These are phyloP conservation scores for Penicillium macrosclerotiorum DNA, from an alignment of 495 filamentous ascomycete genomes.

Conservation along the genomic window DNA sequence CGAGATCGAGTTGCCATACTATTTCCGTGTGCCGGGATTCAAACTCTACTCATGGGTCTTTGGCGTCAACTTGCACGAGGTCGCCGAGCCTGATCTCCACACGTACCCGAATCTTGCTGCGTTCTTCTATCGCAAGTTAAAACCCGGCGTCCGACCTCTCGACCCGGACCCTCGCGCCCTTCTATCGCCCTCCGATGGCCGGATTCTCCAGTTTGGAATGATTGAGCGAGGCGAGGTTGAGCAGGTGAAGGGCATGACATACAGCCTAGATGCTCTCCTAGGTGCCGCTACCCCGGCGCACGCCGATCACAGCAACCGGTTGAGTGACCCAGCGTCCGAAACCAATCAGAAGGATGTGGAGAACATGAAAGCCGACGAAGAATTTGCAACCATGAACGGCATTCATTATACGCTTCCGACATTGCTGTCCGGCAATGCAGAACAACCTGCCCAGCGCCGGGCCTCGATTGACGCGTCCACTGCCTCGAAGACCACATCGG, in stretches of 20 bases:
- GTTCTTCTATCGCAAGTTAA: slow-evolving; percentile 95
- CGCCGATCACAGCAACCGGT: slow-evolving; percentile 39
- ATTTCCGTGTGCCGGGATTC: slow-evolving; percentile 91
- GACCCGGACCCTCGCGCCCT: slow-evolving; percentile 77
- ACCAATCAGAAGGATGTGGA: slow-evolving; percentile 33
- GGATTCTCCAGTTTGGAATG: slow-evolving; percentile 84
- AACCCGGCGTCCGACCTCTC: slow-evolving; percentile 83
- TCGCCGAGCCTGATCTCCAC: slow-evolving; percentile 82
- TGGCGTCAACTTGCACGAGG: slow-evolving; percentile 88
- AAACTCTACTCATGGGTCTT: slow-evolving; percentile 90
- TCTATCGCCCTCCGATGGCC: slow-evolving; percentile 84
- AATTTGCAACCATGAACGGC: slow-evolving; percentile 94
- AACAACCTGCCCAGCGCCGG: slow-evolving; percentile 26
- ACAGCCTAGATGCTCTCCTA: slow-evolving; percentile 88
- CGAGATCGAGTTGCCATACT: slow-evolving; percentile 85
- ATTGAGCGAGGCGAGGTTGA: slow-evolving; percentile 95
- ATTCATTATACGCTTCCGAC: slow-evolving; percentile 94
- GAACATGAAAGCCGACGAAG: slow-evolving; percentile 72
- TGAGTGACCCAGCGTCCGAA: slow-evolving; percentile 29
- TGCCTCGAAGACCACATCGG: slow-evolving; percentile 61
- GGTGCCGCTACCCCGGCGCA: slow-evolving; percentile 57
- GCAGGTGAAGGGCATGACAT: slow-evolving; percentile 98
- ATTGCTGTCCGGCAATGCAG: slow-evolving; percentile 71
- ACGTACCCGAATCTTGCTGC: slow-evolving; percentile 88
- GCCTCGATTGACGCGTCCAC: slow-evolving; percentile 63